phyloP scores from a whole-genome alignment of 148 eudicot species.

The Camellia japonica region DNA sequence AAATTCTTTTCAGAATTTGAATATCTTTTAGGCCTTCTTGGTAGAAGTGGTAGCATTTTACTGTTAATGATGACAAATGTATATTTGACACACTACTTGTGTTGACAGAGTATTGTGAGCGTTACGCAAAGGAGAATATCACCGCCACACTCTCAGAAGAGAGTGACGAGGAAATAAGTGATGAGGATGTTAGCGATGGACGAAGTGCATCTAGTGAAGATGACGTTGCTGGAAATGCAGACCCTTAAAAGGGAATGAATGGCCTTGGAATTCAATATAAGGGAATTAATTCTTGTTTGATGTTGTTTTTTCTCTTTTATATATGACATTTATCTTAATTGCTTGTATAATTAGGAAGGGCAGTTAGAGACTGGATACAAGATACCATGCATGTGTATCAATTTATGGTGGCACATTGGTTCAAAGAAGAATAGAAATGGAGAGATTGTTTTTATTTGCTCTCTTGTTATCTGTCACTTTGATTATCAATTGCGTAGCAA shows the following conservation, averaged over 20 bases:
- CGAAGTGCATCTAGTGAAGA: constrained; percentile 31
- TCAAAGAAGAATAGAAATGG: constrained; percentile 7
- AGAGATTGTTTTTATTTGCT: background rate
- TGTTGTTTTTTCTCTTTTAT: background rate
- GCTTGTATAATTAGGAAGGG: constrained; percentile 15
- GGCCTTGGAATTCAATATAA: background rate
- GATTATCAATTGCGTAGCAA: background rate
- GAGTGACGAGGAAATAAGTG: constrained; percentile 32
- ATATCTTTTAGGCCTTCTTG: background rate
- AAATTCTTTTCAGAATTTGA: background rate
- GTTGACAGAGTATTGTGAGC: constrained; percentile 40
- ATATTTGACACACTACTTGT: background rate
- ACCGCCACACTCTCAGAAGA: constrained; percentile 19
- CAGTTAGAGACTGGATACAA: constrained; percentile 18
- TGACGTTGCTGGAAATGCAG: constrained; percentile 31
- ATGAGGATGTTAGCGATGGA: constrained; percentile 38
- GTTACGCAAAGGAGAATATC: constrained; percentile 45
- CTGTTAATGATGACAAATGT: background rate
- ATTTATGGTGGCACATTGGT: constrained; percentile 7
- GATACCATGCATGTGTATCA: background rate
- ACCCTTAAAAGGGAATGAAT: constrained; percentile 21
- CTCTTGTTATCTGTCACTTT: background rate
- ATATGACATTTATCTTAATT: background rate
- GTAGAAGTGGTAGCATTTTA: background rate
- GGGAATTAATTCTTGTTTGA: background rate